Evolutionary conservation across 352 stramenopile genomes (phyloP).

Genomic region (Phytopythium litorale): DNA sequence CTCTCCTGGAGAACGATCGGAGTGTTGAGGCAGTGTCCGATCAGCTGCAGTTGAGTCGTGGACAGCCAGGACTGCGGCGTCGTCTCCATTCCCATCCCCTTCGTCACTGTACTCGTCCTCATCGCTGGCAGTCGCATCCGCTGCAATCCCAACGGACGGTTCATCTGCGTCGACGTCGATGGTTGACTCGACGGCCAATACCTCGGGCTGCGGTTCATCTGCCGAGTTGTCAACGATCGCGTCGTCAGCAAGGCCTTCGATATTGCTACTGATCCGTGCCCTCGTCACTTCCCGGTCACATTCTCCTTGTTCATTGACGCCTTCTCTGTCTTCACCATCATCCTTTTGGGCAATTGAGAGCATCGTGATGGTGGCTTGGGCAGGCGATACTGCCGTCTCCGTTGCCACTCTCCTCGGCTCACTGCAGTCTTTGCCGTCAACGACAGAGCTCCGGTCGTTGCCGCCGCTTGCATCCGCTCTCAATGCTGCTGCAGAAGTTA

Average conservation of each 20-base stretch:
- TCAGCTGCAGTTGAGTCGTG: background rate
- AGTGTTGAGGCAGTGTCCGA: background rate
- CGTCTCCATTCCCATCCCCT: background rate
- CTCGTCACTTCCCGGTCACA: background rate
- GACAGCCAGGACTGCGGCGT: background rate
- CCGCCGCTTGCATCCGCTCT: background rate
- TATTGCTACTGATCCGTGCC: background rate
- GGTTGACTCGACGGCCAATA: background rate
- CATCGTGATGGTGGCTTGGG: background rate
- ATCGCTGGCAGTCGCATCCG: slow-evolving; percentile 8
- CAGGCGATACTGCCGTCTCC: background rate
- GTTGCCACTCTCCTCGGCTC: background rate
- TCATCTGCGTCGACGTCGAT: background rate
- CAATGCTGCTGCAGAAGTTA: background rate
- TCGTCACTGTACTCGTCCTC: slow-evolving; percentile 1
- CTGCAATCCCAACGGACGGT: background rate
- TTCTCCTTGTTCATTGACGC: background rate
- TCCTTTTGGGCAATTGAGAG: background rate
- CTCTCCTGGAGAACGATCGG: background rate
- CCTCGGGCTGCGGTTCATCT: background rate
- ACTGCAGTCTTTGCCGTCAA: background rate
- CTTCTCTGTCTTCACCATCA: background rate
- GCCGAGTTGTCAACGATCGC: background rate
- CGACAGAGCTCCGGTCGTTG: background rate
- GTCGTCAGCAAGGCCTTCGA: background rate